Percentiles rank a stretch among this genome's conserved stretches.
phyloP scores from a whole-genome alignment of 176 grass and related monocot species.

The Calamus simplicifolius region DNA sequence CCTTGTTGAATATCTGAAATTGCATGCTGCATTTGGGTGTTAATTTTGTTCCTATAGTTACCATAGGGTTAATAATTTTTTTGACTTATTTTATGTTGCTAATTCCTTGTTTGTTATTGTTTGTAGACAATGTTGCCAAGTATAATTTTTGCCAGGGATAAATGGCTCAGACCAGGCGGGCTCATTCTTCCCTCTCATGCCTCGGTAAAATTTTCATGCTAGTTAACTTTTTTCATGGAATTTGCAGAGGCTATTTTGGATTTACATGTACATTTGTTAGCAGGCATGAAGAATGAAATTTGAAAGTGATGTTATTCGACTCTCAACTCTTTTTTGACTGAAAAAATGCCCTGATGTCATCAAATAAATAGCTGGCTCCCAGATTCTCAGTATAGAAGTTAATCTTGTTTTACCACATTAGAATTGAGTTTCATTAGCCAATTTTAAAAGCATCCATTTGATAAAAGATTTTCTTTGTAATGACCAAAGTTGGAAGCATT shows the following conservation, averaged over 20 bases:
- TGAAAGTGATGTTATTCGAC: too few species aligned
- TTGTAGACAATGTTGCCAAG: slow-evolving; percentile 93
- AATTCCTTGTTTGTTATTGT: slow-evolving; percentile 9
- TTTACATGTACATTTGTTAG: slow-evolving; percentile 7
- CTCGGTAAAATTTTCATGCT: slow-evolving; percentile 38
- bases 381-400: too few species aligned
- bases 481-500: too few species aligned
- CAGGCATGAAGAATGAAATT: too few species aligned
- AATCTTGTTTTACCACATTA: too few species aligned
- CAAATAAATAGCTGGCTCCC: too few species aligned
- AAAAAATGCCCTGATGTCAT: too few species aligned
- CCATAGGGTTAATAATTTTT: neutral
- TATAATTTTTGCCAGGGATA: slow-evolving; percentile 96
- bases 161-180: slow-evolving; percentile 93
- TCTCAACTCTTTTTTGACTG: too few species aligned
- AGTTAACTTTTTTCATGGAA: slow-evolving; percentile 3
- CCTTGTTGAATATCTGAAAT: neutral
- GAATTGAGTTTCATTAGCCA: too few species aligned
- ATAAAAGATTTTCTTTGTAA: too few species aligned
- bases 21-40: slow-evolving; percentile 5
- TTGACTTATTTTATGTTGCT: neutral
- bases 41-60: neutral
- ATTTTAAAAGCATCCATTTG: too few species aligned
- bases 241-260: slow-evolving; percentile 6
- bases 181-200: slow-evolving; percentile 99